A percentile compares a stretch with the other conserved stretches of the same genome.
These are phyloP conservation scores for Alnus rubra DNA, from an alignment of 306 rosid species.

Conservation along the genomic window DNA sequence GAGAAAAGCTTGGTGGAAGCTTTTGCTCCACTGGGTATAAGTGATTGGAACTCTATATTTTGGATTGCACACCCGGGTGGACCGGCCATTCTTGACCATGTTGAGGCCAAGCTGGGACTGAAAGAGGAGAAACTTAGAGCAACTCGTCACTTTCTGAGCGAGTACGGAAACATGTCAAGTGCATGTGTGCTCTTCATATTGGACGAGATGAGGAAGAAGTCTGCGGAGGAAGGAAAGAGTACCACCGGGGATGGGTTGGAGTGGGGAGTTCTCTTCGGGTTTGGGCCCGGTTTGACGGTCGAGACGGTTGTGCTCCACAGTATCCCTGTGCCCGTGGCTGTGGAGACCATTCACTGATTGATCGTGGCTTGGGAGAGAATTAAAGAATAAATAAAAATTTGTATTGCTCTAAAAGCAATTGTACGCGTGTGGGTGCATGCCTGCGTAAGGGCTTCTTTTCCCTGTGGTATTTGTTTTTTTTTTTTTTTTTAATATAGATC, in stretches of 20 bases:
- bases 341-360: not conserved
- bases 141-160: slow-evolving; percentile 46
- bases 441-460: too few relatives aligned
- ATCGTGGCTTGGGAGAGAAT: too few relatives aligned
- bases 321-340: not conserved
- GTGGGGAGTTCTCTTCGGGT: slow-evolving; percentile 62
- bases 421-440: too few relatives aligned
- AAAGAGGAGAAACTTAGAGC: slow-evolving; percentile 45
- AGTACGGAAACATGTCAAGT: slow-evolving; percentile 64
- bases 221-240: slow-evolving; percentile 35
- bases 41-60: slow-evolving; percentile 59
- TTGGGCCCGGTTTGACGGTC: slow-evolving; percentile 60
- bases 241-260: slow-evolving; percentile 57
- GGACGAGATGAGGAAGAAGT: slow-evolving; percentile 50
- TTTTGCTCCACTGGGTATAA: slow-evolving; percentile 46
- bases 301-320: slow-evolving; percentile 55
- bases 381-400: too few relatives aligned
- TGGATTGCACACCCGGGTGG: slow-evolving; percentile 77
- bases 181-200: slow-evolving; percentile 54
- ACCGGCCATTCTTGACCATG: slow-evolving; percentile 63
- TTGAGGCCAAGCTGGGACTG: slow-evolving; percentile 45
- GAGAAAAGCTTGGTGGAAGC: slow-evolving; percentile 58
- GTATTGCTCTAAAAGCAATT: too few relatives aligned
- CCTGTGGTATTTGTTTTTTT: too few relatives aligned
- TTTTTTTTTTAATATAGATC: too few relatives aligned